Evolutionary conservation across 768 basidiomycete species (phyloP), one percentile per base, ranked within the genome.

Genomic region (Boletus tomentosulus): DNA sequence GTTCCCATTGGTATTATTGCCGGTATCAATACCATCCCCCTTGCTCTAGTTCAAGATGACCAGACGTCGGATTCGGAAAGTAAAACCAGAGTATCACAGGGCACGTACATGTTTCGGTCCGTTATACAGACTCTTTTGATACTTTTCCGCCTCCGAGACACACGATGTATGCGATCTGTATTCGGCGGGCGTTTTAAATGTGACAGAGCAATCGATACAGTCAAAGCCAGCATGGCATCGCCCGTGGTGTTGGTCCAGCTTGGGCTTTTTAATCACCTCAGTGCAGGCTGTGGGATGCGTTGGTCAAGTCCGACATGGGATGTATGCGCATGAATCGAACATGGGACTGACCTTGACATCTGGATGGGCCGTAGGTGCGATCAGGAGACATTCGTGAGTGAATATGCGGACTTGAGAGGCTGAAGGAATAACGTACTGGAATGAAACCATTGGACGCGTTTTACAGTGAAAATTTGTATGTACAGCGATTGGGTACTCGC

Each of bases 201-300:
- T 87, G 47, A 78, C 87, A n/a, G 84, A 86, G 70, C 93, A 97
- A 66, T 97, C 93, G 65, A 92, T 82, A 66, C 89, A 91, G 62
- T 88, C 88, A 61, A 90, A 88, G 7, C 85, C 81, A 2, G 80
- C 61, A 51, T 83, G 74, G 63, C 89, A 92, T 43, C 78, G 73
- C 28, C 63, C 66, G 45, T 67, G 59, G 63, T 96, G 93, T 65
- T 86, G 82, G 69, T 96, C 92, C 1, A 97, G 79, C 69, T 94
- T 93, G 12, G 94, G 94, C 64, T 97, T 97, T 71, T 92, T 97
- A 28, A 96, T 85, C 10, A 92, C 86, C 60, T 97, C 94, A 48
- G 79, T 74, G 68, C 94, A 97, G 34, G 68, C 91, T 90, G 55
- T 28, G 16, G 25, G 10, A 11, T 27, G 11, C n/a, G 16, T 19